Evolutionary conservation across 73 alveolate genomes (phyloP), one percentile per base, ranked within the genome.

Genomic region (Paramecium tetraurelia): DNA sequence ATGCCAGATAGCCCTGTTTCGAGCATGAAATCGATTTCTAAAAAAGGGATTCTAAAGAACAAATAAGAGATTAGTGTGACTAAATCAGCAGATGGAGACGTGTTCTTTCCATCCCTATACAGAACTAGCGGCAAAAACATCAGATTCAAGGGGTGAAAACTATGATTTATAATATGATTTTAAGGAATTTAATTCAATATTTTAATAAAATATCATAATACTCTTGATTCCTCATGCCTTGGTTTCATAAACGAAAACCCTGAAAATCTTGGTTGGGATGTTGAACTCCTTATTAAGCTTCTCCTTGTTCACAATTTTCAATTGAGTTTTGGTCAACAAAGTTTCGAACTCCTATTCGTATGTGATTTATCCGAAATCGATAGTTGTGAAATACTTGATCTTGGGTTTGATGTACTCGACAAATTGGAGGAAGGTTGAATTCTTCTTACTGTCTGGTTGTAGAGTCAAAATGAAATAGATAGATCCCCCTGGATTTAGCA

Each of bases 261-360:
- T 70, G 72, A 89, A 89, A 11, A 89, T 24, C 18, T 89, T 89
- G 18, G 87, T 77, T 38, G 87, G 87, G 7, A 83, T 77, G 33
- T 89, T 89, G 53, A 69, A 71, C 1, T 84, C 40, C 31, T 77
- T 70, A 44, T 63, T 89, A 27, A 89, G 59, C 46, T 59, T 89
- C 14, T 70, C 94, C 29, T 89, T 89, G 57, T 89, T 68, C 5
- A 27, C 31, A 9, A 89, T 59, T 33, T 89, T 83, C 33, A 89
- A 50, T 22, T 71, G 21, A 12, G 84, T 16, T 10, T 46, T 48
- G 36, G 24, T 44, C 16, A 89, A 27, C 6, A 89, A 33, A 18
- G 71, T 48, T 29, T 89, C 94, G 35, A 89, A 89, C 18, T 89
- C 94, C 10, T 71, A 71, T 89, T 89, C 94, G 48, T 44, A 89